Conservation (phyloP, 1,284 basidiomycete genomes). For the Coniferiporia sulphurascens region DNA sequence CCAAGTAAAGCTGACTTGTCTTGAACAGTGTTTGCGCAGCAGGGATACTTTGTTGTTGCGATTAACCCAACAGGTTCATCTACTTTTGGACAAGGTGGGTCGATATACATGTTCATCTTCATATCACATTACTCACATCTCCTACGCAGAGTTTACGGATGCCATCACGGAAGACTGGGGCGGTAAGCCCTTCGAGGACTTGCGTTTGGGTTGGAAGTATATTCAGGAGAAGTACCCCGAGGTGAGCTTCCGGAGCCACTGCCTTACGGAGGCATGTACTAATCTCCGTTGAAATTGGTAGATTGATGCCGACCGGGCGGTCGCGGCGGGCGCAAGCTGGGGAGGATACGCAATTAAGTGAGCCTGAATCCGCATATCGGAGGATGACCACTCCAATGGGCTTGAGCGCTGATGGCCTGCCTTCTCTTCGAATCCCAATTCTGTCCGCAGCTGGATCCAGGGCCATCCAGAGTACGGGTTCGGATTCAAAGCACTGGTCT, state of each 20-base stretch:
- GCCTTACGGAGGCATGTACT: no score
- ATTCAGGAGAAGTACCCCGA: constrained; percentile 68
- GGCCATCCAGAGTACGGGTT: constrained; percentile 84
- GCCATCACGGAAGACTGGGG: constrained; percentile 79
- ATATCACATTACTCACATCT: not conserved
- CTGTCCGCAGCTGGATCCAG: constrained; percentile 76
- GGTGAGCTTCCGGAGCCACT: constrained; percentile 32
- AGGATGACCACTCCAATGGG: not conserved
- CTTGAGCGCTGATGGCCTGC: no score
- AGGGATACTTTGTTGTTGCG: constrained; percentile 80
- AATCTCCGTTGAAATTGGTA: constrained; percentile 26
- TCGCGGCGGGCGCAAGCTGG: constrained; percentile 78
- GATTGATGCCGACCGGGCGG: constrained; percentile 79
- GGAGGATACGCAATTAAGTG: constrained; percentile 84
- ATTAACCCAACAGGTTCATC: constrained; percentile 90
- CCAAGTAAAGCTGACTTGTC: not conserved
- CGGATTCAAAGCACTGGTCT: constrained; percentile 85
- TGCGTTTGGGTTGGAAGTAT: constrained; percentile 73
- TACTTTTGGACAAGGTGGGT: constrained; percentile 75
- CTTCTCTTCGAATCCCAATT: constrained; percentile 5
- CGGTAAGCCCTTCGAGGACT: constrained; percentile 80
- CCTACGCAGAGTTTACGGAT: constrained; percentile 66
- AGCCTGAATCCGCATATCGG: constrained; percentile 18
- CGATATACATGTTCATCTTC: not conserved
- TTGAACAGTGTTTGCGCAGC: constrained; percentile 62